Evolutionary conservation across 1,139 yeast species (phyloP).

Genomic region (Saccharomycopsis phalli): DNA sequence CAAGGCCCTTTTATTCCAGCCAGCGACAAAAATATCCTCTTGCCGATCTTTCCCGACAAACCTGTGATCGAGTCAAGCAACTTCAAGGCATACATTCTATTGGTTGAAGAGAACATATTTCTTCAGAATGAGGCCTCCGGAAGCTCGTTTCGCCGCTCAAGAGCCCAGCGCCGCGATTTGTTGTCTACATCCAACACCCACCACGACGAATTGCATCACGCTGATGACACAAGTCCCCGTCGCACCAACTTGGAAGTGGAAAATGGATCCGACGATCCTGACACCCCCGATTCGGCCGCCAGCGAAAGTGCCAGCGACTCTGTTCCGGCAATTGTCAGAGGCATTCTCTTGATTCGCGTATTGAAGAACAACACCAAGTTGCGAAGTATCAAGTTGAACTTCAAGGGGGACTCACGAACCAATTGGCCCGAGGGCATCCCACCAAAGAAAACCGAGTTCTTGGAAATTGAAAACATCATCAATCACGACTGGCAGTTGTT

Average conservation of each 20-base stretch:
- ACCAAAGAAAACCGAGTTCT: conserved; percentile 62
- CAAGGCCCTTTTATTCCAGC: conserved; percentile 9
- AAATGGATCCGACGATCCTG: not conserved
- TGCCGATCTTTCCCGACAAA: conserved; percentile 16
- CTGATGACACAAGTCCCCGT: conserved; percentile 8
- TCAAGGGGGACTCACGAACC: conserved; percentile 70
- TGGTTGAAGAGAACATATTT: conserved; percentile 20
- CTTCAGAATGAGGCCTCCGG: conserved; percentile 17
- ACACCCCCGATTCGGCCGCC: not conserved
- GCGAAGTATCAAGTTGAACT: conserved; percentile 54
- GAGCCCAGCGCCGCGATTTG: conserved; percentile 10
- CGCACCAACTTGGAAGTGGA: conserved; percentile 7
- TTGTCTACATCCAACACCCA: not conserved
- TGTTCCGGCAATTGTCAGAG: conserved; percentile 80
- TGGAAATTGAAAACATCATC: conserved; percentile 57
- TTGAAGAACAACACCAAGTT: conserved; percentile 62
- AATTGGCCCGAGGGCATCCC: conserved; percentile 99
- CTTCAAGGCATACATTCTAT: conserved; percentile 18
- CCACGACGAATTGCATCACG: not conserved
- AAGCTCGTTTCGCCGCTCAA: conserved; percentile 6
- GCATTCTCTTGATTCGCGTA: conserved; percentile 65
- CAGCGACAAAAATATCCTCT: conserved; percentile 11
- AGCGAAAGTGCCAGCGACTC: conserved; percentile 31
- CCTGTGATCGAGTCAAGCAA: conserved; percentile 17
- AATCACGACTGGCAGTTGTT: conserved; percentile 92